Evolutionary conservation across 495 filamentous ascomycete species (phyloP).

Genomic region (Penicillium turbatum): DNA sequence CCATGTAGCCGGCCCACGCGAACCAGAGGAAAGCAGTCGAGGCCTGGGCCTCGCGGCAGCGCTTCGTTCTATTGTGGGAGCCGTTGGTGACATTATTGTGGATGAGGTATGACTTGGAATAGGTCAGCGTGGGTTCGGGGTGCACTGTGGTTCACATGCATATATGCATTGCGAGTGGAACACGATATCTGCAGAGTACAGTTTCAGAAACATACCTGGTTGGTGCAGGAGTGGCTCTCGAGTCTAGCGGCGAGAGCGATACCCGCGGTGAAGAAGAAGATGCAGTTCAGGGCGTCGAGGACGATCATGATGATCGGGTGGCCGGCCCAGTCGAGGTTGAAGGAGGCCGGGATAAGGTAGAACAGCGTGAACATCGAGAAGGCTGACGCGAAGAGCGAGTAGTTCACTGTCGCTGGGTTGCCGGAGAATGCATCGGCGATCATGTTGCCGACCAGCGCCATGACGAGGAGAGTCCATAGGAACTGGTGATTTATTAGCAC

Average conservation of each 20-base stretch:
- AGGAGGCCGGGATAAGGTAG: constrained; percentile 54
- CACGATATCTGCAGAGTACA: too few relatives aligned
- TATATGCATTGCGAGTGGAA: too few relatives aligned
- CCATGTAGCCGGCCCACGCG: constrained; percentile 57
- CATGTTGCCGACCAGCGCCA: constrained; percentile 66
- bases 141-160: background rate
- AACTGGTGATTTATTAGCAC: constrained; percentile 39
- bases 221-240: constrained; percentile 56
- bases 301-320: constrained; percentile 53
- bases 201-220: constrained; percentile 45
- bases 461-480: constrained; percentile 61
- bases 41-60: constrained; percentile 68
- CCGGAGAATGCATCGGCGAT: constrained; percentile 51
- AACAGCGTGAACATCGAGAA: constrained; percentile 62
- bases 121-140: background rate
- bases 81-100: constrained; percentile 60
- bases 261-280: constrained; percentile 63
- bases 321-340: constrained; percentile 44
- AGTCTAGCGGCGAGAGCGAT: constrained; percentile 62
- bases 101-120: constrained; percentile 40
- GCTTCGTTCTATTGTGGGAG: constrained; percentile 47
- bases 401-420: constrained; percentile 57
- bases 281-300: constrained; percentile 54
- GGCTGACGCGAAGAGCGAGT: constrained; percentile 60
- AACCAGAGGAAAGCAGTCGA: constrained; percentile 69